Conservation (phyloP, 2,329 filamentous ascomycete species). For the Epichloe coenophiala region DNA sequence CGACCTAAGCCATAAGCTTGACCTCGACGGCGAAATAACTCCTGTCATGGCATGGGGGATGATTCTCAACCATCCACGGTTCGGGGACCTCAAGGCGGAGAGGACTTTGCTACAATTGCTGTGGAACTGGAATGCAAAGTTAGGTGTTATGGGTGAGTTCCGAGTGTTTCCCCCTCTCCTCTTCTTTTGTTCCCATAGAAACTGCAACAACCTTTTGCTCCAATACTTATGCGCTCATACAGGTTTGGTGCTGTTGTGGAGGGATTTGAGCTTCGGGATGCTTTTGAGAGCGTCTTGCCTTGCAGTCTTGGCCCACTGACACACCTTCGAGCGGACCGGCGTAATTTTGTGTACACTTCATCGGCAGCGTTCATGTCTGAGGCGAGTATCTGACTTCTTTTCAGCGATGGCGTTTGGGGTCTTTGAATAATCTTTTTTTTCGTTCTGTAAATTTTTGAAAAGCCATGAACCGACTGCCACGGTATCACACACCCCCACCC, state of each 20-base stretch:
- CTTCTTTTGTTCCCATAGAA: not conserved
- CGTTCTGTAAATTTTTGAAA: not conserved
- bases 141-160: constrained; percentile 75
- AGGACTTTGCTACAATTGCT: constrained; percentile 60
- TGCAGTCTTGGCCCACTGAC: constrained; percentile 8
- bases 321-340: not conserved
- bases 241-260: constrained; percentile 53
- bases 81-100: constrained; percentile 47
- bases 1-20: constrained; percentile 68
- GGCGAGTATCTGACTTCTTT: not conserved
- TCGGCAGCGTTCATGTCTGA: not conserved
- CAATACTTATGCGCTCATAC: not conserved
- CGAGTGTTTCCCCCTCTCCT: not conserved
- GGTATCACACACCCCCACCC: not conserved
- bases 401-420: not conserved
- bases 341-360: not conserved
- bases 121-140: constrained; percentile 68
- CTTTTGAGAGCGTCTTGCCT: constrained; percentile 48
- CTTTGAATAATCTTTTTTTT: not conserved
- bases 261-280: constrained; percentile 61
- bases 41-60: constrained; percentile 92
- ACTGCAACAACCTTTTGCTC: not conserved
- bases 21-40: constrained; percentile 81
- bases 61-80: constrained; percentile 58
- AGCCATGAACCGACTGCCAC: too few species aligned